A percentile compares a stretch with the other conserved stretches of the same genome.
These are phyloP conservation scores for Raffaelea arxii DNA, from an alignment of 2,329 filamentous ascomycete genomes.

Conservation along the genomic window DNA sequence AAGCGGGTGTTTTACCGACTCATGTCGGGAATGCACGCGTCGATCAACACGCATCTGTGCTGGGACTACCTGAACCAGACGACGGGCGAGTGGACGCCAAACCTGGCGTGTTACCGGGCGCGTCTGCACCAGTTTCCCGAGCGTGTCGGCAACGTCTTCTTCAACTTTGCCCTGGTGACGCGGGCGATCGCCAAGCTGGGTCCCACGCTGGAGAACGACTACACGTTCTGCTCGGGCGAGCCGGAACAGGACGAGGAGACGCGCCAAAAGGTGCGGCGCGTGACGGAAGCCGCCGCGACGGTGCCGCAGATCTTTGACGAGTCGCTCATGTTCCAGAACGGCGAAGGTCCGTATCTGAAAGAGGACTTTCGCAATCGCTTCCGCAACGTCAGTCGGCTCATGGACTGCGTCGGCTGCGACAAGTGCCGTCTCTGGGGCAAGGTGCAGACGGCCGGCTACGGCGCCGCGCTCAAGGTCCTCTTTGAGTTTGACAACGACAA, in stretches of 20 bases:
- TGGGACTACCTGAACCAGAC: slow-evolving; percentile 94
- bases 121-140: slow-evolving; percentile 81
- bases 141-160: slow-evolving; percentile 93
- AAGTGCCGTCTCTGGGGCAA: slow-evolving; percentile 99
- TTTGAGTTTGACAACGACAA: slow-evolving; percentile 76
- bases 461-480: slow-evolving; percentile 86
- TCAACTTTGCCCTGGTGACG: slow-evolving; percentile 95
- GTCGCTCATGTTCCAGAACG: slow-evolving; percentile 83
- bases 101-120: slow-evolving; percentile 76
- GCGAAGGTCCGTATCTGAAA: slow-evolving; percentile 68
- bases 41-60: slow-evolving; percentile 92
- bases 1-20: slow-evolving; percentile 98
- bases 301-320: slow-evolving; percentile 87
- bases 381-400: slow-evolving; percentile 89
- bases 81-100: slow-evolving; percentile 87
- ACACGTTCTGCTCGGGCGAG: slow-evolving; percentile 90
- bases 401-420: slow-evolving; percentile 98
- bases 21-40: slow-evolving; percentile 95
- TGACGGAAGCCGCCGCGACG: slow-evolving; percentile 61
- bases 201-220: slow-evolving; percentile 63
- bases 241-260: slow-evolving; percentile 67
- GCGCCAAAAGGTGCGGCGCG: slow-evolving; percentile 67
- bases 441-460: slow-evolving; percentile 88
- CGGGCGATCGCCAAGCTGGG: slow-evolving; percentile 86
- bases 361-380: slow-evolving; percentile 97